Evolutionary conservation across 805 yeast genomes (phyloP).

Genomic region (Metschnikowia peoriensis): DNA sequence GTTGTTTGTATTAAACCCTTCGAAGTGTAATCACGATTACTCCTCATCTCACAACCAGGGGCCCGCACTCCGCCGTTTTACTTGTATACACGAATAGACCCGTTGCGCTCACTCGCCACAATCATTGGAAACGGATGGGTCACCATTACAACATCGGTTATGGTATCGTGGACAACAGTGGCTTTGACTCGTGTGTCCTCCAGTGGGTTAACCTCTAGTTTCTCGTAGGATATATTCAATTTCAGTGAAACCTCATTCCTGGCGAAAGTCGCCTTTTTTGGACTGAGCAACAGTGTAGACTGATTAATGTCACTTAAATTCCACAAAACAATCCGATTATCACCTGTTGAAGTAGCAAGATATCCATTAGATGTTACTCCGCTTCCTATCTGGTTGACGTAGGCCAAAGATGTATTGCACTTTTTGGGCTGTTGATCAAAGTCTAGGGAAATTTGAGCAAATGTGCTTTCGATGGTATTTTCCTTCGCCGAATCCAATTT

Average conservation of each 20-base stretch:
- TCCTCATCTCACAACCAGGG: not conserved
- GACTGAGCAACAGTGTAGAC: constrained; percentile 5
- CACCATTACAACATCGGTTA: constrained; percentile 48
- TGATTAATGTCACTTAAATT: constrained; percentile 17
- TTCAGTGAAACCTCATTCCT: constrained; percentile 13
- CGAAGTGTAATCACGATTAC: not conserved
- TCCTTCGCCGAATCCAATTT: constrained; percentile 21
- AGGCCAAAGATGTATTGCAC: constrained; percentile 9
- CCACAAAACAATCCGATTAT: constrained; percentile 30
- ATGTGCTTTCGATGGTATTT: constrained; percentile 18
- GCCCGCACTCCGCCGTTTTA: constrained; percentile 17
- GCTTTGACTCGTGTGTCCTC: not conserved
- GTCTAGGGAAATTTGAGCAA: constrained; percentile 20
- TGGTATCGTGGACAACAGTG: constrained; percentile 45
- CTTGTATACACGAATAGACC: constrained; percentile 59
- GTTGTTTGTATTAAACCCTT: not conserved
- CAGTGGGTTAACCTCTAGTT: not conserved
- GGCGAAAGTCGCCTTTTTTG: constrained; percentile 7
- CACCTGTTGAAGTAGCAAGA: constrained; percentile 28
- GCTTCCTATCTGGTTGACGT: not conserved
- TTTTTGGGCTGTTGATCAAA: constrained; percentile 13
- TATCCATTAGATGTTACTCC: constrained; percentile 8
- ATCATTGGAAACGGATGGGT: constrained; percentile 56
- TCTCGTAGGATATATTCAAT: constrained; percentile 18
- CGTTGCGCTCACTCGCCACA: constrained; percentile 65